Evolutionary conservation across 768 basidiomycete species (phyloP), one percentile per base, ranked within the genome.

Genomic region (Tephrocybe sp.): DNA sequence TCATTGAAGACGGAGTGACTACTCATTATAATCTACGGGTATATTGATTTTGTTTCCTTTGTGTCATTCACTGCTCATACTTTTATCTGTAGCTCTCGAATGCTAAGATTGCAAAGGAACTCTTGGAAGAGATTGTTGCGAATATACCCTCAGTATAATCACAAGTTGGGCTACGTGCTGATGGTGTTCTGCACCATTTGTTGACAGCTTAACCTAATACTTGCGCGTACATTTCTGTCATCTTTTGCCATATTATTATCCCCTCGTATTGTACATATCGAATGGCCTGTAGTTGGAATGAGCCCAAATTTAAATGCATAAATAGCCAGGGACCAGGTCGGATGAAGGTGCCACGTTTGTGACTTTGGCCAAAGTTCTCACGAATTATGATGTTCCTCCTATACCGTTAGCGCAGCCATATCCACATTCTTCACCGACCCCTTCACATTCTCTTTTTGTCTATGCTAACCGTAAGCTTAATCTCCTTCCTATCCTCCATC

Each of bases 21-120:
- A 76, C 76, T 11, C 87, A 89, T 62, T 91, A 89, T 65, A 91
- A 89, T 67, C 66, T 92, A 46, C 77, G 85, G 69, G 89, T 89
- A 54, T 46, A 82, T 60, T 61, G 49, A 22, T 32, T 52, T 62
- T 59, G 3, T 33, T 43, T 20, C 19, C n/a, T 48, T n/a, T 36
- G 20, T 39, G n/a, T 57, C 45, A 12, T 26, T 47, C 45, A n/a
- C 44, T 19, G 14, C 45, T 53, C 45, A 31, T 45, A 44, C 35
- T 38, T 40, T 51, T 45, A 48, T 36, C 34, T 14, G 11, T 45
- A 89, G 87, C 76, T 87, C 17, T 69, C 81, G 38, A 87, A 74
- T 61, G 80, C 84, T 36, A 87, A 87, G 70, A 80, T 87, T 53
- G 86, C 87, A 7, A 72, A 77, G 54, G 87, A 88, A 40, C 72